Evolutionary conservation across 23 red algal genomes (phyloP).

Genomic region (Rhodosorus marinus): DNA sequence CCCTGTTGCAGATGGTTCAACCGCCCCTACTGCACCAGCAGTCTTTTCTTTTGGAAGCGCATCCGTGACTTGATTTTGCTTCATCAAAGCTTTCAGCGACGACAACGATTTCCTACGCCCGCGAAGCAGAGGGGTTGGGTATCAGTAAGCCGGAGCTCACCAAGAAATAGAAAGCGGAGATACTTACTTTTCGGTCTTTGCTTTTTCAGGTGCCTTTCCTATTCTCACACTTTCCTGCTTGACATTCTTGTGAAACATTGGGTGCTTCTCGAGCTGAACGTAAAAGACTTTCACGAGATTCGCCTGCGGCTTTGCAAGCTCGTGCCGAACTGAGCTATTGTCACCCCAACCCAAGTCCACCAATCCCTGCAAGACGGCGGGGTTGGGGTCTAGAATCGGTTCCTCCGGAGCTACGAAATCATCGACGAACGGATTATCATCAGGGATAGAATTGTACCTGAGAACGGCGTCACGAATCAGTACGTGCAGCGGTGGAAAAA

Average conservation of each 20-base stretch:
- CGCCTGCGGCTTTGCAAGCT: conserved; percentile 31
- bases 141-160: no score
- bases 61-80: no score
- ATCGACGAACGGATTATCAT: conserved; percentile 6
- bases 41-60: no score
- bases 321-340: conserved; percentile 14
- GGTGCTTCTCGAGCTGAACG: conserved; percentile 51
- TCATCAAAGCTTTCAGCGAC: no score
- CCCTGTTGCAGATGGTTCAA: no score
- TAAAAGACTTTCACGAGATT: conserved; percentile 90
- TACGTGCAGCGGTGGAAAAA: no score
- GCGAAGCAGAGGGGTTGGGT: no score
- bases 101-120: no score
- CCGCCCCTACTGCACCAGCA: no score
- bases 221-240: not conserved
- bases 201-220: not conserved
- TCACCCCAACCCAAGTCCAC: conserved; percentile 89
- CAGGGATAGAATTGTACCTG: not conserved
- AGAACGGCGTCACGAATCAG: no score
- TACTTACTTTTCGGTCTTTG: no score
- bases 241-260: conserved; percentile 11
- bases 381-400: conserved; percentile 51
- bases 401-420: conserved; percentile 38
- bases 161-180: no score
- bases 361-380: conserved; percentile 42